Evolutionary conservation across 305 asterid species (phyloP).

Genomic region (Solanum hybrid): DNA sequence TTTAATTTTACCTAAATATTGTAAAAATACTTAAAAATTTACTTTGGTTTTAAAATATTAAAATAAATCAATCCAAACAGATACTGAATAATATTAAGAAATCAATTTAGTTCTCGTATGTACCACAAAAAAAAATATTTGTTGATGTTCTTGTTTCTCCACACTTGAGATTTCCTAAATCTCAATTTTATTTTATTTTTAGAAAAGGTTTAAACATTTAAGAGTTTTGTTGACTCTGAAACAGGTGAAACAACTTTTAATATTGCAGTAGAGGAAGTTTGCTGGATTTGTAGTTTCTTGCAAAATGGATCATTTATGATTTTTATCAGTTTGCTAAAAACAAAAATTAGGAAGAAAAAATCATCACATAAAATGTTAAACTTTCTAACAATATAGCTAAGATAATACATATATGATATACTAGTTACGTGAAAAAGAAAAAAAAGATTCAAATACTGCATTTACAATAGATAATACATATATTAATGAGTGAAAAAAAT

Average conservation of each 20-base stretch:
- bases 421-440: background rate
- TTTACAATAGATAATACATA: background rate
- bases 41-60: no score
- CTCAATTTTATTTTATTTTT: background rate
- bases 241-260: background rate
- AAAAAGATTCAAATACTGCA: background rate
- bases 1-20: no score
- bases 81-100: no score
- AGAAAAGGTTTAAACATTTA: background rate
- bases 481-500: background rate
- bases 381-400: background rate
- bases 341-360: background rate
- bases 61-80: no score
- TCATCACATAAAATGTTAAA: background rate
- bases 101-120: background rate
- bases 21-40: no score
- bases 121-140: background rate
- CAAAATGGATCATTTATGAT: background rate
- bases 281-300: background rate
- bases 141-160: background rate
- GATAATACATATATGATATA: background rate
- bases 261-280: background rate
- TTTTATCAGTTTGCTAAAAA: background rate
- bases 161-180: background rate
- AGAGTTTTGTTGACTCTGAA: background rate